Evolutionary conservation across 306 rosid species (phyloP).

Genomic region (Vicia faba): DNA sequence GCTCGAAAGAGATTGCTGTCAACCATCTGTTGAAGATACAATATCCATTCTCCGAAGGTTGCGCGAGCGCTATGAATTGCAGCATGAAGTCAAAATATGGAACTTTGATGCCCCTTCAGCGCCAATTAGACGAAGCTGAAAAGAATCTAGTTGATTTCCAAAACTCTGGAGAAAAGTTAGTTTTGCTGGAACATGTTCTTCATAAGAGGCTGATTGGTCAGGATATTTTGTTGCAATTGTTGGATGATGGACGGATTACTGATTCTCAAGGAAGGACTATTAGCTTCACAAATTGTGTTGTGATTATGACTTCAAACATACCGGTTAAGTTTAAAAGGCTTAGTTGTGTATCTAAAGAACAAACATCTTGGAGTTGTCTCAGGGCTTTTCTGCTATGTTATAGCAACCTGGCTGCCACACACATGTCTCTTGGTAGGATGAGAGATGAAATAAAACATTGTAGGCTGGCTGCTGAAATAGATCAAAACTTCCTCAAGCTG

Average conservation of each 20-base stretch:
- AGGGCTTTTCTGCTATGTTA: conserved; percentile 91
- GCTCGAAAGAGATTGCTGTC: conserved; percentile 89
- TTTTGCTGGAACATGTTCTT: conserved; percentile 75
- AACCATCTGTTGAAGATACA: conserved; percentile 91
- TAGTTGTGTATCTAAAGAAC: conserved; percentile 56
- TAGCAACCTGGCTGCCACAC: conserved; percentile 97
- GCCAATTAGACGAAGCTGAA: conserved; percentile 82
- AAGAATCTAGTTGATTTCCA: conserved; percentile 68
- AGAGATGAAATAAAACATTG: conserved; percentile 87
- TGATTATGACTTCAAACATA: conserved; percentile 96
- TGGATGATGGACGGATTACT: conserved; percentile 97
- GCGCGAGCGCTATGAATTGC: conserved; percentile 96
- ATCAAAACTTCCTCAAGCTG: conserved; percentile 79
- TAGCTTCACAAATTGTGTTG: conserved; percentile 87
- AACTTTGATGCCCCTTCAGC: conserved; percentile 74
- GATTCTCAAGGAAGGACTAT: conserved; percentile 96
- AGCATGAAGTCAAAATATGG: conserved; percentile 98
- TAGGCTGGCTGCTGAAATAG: conserved; percentile 74
- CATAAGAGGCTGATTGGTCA: conserved; percentile 80
- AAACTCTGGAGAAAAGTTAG: conserved; percentile 76
- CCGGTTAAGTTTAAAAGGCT: no score
- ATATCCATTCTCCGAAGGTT: conserved; percentile 96
- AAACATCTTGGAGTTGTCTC: conserved; percentile 74
- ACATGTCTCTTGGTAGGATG: conserved; percentile 89
- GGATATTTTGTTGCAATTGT: conserved; percentile 77